These are phyloP conservation scores for Clonostachys sp. DNA, from an alignment of 2,329 filamentous ascomycete species.

Conservation along the genomic window DNA sequence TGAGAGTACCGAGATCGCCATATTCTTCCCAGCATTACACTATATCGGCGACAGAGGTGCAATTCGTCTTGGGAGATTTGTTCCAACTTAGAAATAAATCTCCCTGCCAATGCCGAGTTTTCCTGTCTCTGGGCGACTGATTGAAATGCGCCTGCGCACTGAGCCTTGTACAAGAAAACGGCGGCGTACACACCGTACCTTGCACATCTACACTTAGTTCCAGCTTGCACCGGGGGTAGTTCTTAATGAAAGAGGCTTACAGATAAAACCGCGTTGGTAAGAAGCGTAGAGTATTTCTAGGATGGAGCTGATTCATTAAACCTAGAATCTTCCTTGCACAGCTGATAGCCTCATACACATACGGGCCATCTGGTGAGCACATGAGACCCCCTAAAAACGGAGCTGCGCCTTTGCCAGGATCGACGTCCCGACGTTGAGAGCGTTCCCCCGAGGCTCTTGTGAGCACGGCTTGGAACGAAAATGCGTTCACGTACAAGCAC, in stretches of 20 bases:
- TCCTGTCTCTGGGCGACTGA: constrained; percentile 2
- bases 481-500: constrained; percentile 3
- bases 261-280: constrained; percentile 2
- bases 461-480: constrained; percentile 4
- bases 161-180: constrained; percentile 3
- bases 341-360: constrained; percentile 3
- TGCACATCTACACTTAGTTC: not conserved
- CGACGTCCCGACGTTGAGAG: too few species aligned
- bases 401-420: not conserved
- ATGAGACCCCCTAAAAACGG: constrained; percentile 2
- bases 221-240: not conserved
- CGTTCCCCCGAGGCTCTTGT: not conserved
- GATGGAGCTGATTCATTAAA: constrained; percentile 1
- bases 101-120: constrained; percentile 46
- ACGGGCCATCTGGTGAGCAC: constrained; percentile 2
- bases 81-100: constrained; percentile 68
- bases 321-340: constrained; percentile 1
- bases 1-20: constrained; percentile 23
- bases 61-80: constrained; percentile 61
- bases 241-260: not conserved
- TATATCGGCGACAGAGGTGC: constrained; percentile 65
- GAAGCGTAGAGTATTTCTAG: not conserved
- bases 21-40: constrained; percentile 61
- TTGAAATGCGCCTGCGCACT: not conserved
- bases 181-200: constrained; percentile 5